Evolutionary conservation across 202 grass and related monocot species (phyloP).

Genomic region (Hordeum pubiflorum): DNA sequence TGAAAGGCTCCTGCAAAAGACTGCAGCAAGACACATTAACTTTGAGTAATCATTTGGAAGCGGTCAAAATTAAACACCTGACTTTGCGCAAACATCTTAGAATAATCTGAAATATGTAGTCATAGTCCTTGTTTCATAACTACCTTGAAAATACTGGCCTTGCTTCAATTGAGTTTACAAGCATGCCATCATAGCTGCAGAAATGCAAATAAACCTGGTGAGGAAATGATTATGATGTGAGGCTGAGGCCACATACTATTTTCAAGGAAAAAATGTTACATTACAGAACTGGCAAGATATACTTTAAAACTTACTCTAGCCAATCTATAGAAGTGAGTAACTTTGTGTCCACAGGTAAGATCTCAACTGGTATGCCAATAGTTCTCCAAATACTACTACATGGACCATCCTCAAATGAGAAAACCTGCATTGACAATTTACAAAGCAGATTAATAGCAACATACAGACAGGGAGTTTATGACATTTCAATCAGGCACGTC

Average conservation of each 20-base stretch:
- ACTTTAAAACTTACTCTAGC: constrained; percentile 72
- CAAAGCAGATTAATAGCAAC: background rate
- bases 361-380: constrained; percentile 43
- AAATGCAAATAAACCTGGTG: constrained; percentile 71
- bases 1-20: constrained; percentile 94
- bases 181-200: constrained; percentile 90
- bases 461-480: background rate
- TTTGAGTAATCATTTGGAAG: background rate
- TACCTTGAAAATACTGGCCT: constrained; percentile 86
- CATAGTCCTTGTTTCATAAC: constrained; percentile 23
- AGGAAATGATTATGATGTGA: constrained; percentile 49
- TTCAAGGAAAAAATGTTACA: background rate
- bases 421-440: constrained; percentile 60
- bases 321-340: constrained; percentile 55
- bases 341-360: constrained; percentile 36
- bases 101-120: background rate
- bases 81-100: constrained; percentile 7
- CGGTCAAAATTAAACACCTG: constrained; percentile 34
- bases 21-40: constrained; percentile 42
- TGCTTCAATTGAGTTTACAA: constrained; percentile 77
- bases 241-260: constrained; percentile 22
- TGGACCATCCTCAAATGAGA: constrained; percentile 66
- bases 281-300: constrained; percentile 8
- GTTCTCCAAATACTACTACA: constrained; percentile 58
- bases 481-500: background rate